These are phyloP conservation scores for Melampsora abietis-canadensis DNA, from an alignment of 1,284 basidiomycete genomes.

Conservation along the genomic window DNA sequence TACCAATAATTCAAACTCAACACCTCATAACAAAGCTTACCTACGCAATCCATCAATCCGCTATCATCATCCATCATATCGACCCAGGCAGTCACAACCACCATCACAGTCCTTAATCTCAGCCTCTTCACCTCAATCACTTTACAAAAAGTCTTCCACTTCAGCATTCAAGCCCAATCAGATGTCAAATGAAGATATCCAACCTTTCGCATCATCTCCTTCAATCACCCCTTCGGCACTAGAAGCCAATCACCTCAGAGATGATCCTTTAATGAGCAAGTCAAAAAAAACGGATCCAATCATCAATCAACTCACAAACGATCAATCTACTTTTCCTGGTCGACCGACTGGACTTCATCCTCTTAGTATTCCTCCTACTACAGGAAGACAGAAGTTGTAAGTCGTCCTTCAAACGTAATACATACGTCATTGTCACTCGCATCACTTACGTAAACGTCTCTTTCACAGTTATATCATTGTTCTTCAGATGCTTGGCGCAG, in stretches of 20 bases:
- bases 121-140: not conserved
- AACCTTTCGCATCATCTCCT: not conserved
- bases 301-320: not conserved
- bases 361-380: constrained; percentile 22
- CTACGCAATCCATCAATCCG: not conserved
- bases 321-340: constrained; percentile 27
- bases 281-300: not conserved
- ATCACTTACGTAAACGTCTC: not conserved
- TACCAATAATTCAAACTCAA: no score
- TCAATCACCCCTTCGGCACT: not conserved
- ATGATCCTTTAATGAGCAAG: not conserved
- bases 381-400: constrained; percentile 24
- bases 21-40: not conserved
- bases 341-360: constrained; percentile 35
- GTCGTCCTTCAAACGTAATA: not conserved
- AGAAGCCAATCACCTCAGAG: not conserved
- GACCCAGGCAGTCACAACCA: not conserved
- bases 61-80: not conserved
- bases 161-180: not conserved
- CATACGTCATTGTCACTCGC: not conserved
- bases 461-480: constrained; percentile 38
- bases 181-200: not conserved
- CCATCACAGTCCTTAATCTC: not conserved
- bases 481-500: constrained; percentile 43
- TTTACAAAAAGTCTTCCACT: not conserved